A percentile compares a stretch with the other conserved stretches of the same genome.
These are phyloP conservation scores for Ajuga chamaepitys DNA, from an alignment of 257 asterid genomes.

Conservation along the genomic window DNA sequence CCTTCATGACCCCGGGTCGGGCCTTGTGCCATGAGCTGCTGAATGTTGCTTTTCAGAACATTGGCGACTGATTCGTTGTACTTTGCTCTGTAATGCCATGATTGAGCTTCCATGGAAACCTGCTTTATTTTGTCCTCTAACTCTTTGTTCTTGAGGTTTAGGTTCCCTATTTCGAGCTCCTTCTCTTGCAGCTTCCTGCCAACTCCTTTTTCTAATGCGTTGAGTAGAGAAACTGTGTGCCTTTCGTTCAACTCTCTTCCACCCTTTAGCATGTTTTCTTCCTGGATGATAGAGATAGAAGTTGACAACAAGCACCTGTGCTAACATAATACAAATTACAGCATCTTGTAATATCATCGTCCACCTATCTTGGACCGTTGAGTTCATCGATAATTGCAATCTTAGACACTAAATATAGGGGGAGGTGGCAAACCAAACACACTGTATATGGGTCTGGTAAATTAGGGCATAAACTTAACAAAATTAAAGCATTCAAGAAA, in stretches of 20 bases:
- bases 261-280: slow-evolving; percentile 40
- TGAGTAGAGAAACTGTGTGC: slow-evolving; percentile 42
- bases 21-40: slow-evolving; percentile 48
- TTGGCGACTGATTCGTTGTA: slow-evolving; percentile 49
- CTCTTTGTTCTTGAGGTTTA: slow-evolving; percentile 51
- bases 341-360: too few species aligned
- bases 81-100: slow-evolving; percentile 58
- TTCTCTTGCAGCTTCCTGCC: slow-evolving; percentile 38
- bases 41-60: slow-evolving; percentile 36
- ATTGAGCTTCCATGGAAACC: slow-evolving; percentile 46
- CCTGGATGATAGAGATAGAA: slow-evolving; percentile 23
- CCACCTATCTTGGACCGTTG: too few species aligned
- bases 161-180: slow-evolving; percentile 40
- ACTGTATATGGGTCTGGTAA: too few species aligned
- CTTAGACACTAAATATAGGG: too few species aligned
- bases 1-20: slow-evolving; percentile 41
- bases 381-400: too few species aligned
- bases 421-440: too few species aligned
- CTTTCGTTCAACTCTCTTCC: slow-evolving; percentile 37
- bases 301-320: too few species aligned
- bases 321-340: too few species aligned
- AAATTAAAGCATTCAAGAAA: too few species aligned
- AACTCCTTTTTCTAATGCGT: slow-evolving; percentile 36
- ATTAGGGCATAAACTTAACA: too few species aligned
- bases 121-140: slow-evolving; percentile 50